Conservation (phyloP, 495 filamentous ascomycete genomes). For the Saxophila tyrrhenica region DNA sequence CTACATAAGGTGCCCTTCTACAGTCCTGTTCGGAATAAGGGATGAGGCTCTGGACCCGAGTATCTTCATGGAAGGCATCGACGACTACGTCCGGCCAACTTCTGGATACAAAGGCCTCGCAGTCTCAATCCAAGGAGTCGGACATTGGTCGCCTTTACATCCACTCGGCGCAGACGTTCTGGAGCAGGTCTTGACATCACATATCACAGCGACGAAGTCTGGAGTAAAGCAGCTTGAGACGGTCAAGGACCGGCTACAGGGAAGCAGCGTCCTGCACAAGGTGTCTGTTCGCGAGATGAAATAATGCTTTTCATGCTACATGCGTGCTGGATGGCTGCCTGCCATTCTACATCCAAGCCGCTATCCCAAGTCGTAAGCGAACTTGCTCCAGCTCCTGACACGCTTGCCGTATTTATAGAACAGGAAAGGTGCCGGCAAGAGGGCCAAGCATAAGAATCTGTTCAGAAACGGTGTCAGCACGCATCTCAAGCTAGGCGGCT, state of each 20-base stretch:
- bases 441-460: constrained; percentile 13
- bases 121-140: not conserved
- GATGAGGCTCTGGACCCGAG: constrained; percentile 29
- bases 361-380: constrained; percentile 1
- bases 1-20: constrained; percentile 34
- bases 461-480: too few relatives aligned
- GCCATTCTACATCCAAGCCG: too few relatives aligned
- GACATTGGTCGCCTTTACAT: not conserved
- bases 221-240: not conserved
- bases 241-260: not conserved
- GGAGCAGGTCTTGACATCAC: not conserved
- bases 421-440: constrained; percentile 27
- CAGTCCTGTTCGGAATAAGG: constrained; percentile 42
- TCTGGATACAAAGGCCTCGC: not conserved
- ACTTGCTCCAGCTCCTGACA: constrained; percentile 32
- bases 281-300: not conserved
- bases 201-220: not conserved
- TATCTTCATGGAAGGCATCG: constrained; percentile 22
- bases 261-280: not conserved
- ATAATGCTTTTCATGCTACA: too few relatives aligned
- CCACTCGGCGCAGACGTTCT: not conserved
- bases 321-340: too few relatives aligned
- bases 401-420: constrained; percentile 46
- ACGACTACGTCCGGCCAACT: constrained; percentile 18
- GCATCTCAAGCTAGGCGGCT: too few relatives aligned